Conservation (phyloP, 257 asterid species). For the Salvia miltiorrhiza region DNA sequence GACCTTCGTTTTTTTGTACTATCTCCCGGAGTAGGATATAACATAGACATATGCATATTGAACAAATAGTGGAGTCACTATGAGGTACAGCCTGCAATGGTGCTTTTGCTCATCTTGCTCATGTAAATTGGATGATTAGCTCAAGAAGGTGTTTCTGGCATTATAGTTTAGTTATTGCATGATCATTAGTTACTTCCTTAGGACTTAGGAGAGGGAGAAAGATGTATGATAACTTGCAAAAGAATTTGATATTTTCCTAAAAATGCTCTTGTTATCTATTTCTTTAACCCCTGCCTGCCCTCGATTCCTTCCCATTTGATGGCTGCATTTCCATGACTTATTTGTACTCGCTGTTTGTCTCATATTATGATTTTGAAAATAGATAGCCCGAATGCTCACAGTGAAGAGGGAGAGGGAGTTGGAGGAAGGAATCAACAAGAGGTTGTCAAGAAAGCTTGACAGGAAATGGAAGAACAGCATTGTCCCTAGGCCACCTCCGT, state of each 20-base stretch:
- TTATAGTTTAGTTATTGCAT: background rate
- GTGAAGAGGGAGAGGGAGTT: slow-evolving; percentile 91
- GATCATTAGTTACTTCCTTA: background rate
- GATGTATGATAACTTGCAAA: background rate
- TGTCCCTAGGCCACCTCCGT: slow-evolving; percentile 92
- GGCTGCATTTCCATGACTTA: background rate
- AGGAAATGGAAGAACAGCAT: slow-evolving; percentile 89
- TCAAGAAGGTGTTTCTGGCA: background rate
- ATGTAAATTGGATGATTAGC: background rate
- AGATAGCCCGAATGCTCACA: slow-evolving; percentile 90
- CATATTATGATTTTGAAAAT: background rate
- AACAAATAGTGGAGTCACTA: background rate
- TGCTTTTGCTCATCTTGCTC: slow-evolving; percentile 4
- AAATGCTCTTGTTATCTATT: background rate
- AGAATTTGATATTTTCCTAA: background rate
- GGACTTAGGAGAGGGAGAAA: background rate
- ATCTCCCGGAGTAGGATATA: background rate
- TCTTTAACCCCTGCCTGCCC: background rate
- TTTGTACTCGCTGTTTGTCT: background rate
- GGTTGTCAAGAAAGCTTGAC: slow-evolving; percentile 87
- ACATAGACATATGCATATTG: background rate
- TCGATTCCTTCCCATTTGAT: background rate
- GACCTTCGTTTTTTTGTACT: background rate
- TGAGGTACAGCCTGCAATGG: background rate
- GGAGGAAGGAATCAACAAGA: slow-evolving; percentile 85